Conservation (phyloP, 805 yeast species). For the Zygotorulaspora sp. region DNA sequence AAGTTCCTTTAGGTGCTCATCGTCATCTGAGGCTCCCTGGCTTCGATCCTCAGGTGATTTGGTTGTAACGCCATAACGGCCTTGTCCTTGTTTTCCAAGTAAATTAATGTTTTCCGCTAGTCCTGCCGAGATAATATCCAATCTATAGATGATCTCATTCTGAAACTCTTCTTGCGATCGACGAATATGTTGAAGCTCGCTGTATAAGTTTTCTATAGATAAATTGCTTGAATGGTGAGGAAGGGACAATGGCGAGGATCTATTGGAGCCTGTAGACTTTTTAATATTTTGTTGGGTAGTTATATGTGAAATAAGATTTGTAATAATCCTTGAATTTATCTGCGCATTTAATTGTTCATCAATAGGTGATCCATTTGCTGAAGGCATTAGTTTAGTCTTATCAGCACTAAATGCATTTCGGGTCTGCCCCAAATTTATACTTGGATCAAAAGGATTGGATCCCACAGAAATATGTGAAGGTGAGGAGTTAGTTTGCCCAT, state of each 20-base stretch:
- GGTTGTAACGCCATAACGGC: not conserved
- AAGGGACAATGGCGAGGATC: constrained; percentile 1
- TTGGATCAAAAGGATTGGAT: not conserved
- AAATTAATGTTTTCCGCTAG: constrained; percentile 1
- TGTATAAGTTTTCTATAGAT: constrained; percentile 8
- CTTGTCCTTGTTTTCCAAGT: not conserved
- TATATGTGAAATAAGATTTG: constrained; percentile 1
- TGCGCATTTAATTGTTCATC: constrained; percentile 4
- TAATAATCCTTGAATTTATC: constrained; percentile 2
- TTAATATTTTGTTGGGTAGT: not conserved
- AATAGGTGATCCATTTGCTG: not conserved
- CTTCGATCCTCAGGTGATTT: not conserved
- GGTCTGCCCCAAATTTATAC: constrained; percentile 2
- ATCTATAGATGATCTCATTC: constrained; percentile 12
- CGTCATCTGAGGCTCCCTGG: not conserved
- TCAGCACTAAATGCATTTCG: constrained; percentile 3
- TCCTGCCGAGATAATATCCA: constrained; percentile 9
- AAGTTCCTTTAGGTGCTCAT: constrained; percentile 2
- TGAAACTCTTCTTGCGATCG: constrained; percentile 15
- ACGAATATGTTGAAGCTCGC: constrained; percentile 7
- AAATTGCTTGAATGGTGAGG: not conserved
- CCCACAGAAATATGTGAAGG: constrained; percentile 5
- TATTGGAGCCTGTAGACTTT: not conserved
- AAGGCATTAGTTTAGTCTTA: constrained; percentile 1
- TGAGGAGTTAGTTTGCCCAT: not conserved